These are phyloP conservation scores for Plantago major DNA, from an alignment of 257 asterid genomes.

Conservation along the genomic window DNA sequence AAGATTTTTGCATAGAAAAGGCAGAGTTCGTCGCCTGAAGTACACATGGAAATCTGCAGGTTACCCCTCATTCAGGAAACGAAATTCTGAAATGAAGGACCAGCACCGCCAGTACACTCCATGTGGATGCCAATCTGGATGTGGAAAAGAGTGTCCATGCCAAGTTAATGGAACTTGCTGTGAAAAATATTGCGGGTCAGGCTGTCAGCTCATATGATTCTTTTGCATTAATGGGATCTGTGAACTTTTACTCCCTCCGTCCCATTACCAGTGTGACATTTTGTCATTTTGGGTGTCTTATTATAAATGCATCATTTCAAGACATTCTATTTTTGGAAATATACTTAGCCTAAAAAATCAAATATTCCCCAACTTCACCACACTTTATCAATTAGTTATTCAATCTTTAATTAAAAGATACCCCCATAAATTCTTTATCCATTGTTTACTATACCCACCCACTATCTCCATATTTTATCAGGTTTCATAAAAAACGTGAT, in stretches of 20 bases:
- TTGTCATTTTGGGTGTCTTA: no score
- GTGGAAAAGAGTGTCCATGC: slow-evolving; percentile 93
- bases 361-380: no score
- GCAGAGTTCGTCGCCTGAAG: slow-evolving; percentile 88
- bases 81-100: slow-evolving; percentile 89
- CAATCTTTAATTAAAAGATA: no score
- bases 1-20: slow-evolving; percentile 76
- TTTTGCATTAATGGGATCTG: slow-evolving; percentile 9
- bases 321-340: no score
- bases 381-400: no score
- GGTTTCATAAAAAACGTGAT: no score
- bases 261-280: no score
- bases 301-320: no score
- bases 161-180: slow-evolving; percentile 82
- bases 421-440: no score
- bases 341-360: no score
- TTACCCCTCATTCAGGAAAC: slow-evolving; percentile 72
- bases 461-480: no score
- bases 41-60: slow-evolving; percentile 92
- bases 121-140: slow-evolving; percentile 80
- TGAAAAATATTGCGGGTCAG: slow-evolving; percentile 98
- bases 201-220: slow-evolving; percentile 12
- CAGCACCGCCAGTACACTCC: slow-evolving; percentile 92
- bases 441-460: no score
- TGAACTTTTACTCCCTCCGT: neutral